Percentiles rank a stretch among this genome's conserved stretches.
These are phyloP conservation scores for Xylariaceae sp. DNA, from an alignment of 2,329 filamentous ascomycete species.

Conservation along the genomic window DNA sequence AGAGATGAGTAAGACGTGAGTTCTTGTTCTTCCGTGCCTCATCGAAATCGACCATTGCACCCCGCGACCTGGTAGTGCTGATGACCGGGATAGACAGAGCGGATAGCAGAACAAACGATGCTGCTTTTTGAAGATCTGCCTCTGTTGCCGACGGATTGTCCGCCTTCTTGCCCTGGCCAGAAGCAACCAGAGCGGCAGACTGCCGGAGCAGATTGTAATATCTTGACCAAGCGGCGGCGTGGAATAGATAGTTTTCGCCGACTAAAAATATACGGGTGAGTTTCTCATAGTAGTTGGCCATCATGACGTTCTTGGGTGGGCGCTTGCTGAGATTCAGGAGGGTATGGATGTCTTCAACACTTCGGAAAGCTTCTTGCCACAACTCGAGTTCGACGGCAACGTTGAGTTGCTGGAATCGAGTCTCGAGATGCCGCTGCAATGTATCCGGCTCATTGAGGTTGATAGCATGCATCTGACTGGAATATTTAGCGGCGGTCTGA, in stretches of 20 bases:
- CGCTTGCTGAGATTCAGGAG: conserved; percentile 96
- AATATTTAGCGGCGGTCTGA: conserved; percentile 98
- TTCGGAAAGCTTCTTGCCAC: conserved; percentile 99
- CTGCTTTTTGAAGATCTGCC: conserved; percentile 85
- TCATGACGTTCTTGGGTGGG: conserved; percentile 98
- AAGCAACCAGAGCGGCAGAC: conserved; percentile 74
- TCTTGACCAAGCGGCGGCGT: conserved; percentile 92
- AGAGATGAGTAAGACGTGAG: conserved; percentile 87
- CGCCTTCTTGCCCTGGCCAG: conserved; percentile 83
- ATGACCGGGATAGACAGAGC: conserved; percentile 98
- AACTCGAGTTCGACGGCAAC: conserved; percentile 96
- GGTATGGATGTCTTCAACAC: conserved; percentile 97
- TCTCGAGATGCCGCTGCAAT: conserved; percentile 93
- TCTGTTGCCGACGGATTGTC: conserved; percentile 90
- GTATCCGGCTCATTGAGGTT: conserved; percentile 97
- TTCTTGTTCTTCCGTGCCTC: conserved; percentile 99
- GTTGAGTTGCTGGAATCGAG: conserved; percentile 96
- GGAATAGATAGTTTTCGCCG: conserved; percentile 99
- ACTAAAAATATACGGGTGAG: conserved; percentile 97
- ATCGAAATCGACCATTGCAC: conserved; percentile 93
- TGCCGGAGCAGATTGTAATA: conserved; percentile 96
- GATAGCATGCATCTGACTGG: conserved; percentile 97
- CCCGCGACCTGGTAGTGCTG: conserved; percentile 92
- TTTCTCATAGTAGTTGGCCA: conserved; percentile 99
- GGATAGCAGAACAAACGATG: conserved; percentile 91